Evolutionary conservation across 2,329 filamentous ascomycete species (phyloP).

Genomic region (Fusarium sp.): DNA sequence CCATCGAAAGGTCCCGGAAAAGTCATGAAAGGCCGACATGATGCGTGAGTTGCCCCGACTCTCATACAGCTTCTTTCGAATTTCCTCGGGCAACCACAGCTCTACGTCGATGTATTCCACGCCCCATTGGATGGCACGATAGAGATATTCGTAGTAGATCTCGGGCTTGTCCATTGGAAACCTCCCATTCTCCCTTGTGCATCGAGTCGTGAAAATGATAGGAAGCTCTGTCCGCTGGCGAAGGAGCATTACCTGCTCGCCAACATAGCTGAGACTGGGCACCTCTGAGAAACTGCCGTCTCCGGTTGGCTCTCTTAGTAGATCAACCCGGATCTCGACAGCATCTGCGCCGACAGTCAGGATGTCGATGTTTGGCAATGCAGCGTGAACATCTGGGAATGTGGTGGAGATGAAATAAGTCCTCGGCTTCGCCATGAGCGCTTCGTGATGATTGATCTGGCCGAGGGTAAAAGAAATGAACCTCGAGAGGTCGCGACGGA

Average conservation of each 20-base stretch:
- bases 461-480: conserved; percentile 84
- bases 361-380: conserved; percentile 86
- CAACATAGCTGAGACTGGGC: conserved; percentile 85
- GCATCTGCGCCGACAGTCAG: conserved; percentile 88
- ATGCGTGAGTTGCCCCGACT: conserved; percentile 82
- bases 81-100: conserved; percentile 83
- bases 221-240: conserved; percentile 86
- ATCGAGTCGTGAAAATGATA: conserved; percentile 90
- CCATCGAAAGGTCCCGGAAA: conserved; percentile 87
- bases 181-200: conserved; percentile 82
- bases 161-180: conserved; percentile 85
- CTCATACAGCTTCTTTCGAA: conserved; percentile 74
- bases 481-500: conserved; percentile 79
- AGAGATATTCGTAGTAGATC: conserved; percentile 82
- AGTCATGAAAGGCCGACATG: conserved; percentile 93
- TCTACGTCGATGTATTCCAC: conserved; percentile 92
- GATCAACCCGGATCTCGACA: conserved; percentile 85
- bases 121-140: conserved; percentile 86
- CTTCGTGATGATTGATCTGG: conserved; percentile 81
- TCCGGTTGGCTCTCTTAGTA: conserved; percentile 76
- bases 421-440: conserved; percentile 79
- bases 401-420: conserved; percentile 91
- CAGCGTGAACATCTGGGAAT: conserved; percentile 85
- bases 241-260: conserved; percentile 85
- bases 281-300: conserved; percentile 72